A percentile compares a stretch with the other conserved stretches of the same genome.
These are phyloP conservation scores for Pyrenophora seminiperda DNA, from an alignment of 2,329 filamentous ascomycete species.

Conservation along the genomic window DNA sequence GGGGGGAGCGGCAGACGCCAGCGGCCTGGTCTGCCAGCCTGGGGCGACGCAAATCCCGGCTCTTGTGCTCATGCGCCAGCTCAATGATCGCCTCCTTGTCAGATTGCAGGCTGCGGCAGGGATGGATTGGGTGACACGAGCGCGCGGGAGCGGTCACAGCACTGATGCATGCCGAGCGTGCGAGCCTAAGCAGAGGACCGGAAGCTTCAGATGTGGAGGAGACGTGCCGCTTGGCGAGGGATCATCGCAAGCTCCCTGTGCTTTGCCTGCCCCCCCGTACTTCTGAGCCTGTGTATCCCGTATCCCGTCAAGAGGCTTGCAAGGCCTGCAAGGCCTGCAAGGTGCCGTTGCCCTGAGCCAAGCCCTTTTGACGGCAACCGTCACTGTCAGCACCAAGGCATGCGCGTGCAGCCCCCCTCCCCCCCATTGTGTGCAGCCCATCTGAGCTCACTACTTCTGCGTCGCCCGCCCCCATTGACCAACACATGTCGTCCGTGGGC, in stretches of 20 bases:
- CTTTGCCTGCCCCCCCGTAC: conserved; percentile 19
- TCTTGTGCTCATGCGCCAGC: conserved; percentile 36
- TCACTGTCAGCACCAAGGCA: conserved; percentile 14
- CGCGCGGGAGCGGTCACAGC: conserved; percentile 44
- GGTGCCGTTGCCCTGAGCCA: conserved; percentile 16
- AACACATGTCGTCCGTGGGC: too few species aligned
- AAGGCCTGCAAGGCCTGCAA: conserved; percentile 16
- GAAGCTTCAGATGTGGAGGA: conserved; percentile 43
- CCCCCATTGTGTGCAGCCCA: neutral
- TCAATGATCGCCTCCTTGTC: conserved; percentile 39
- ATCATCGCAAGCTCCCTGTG: conserved; percentile 26
- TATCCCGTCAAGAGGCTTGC: neutral
- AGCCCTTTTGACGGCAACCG: conserved; percentile 7
- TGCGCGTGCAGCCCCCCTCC: neutral
- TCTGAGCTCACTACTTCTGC: neutral
- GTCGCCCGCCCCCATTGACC: too few species aligned
- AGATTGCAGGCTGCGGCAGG: conserved; percentile 35
- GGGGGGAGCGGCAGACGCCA: conserved; percentile 27
- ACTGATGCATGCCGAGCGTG: conserved; percentile 36
- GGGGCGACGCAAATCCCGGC: conserved; percentile 31
- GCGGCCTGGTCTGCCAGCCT: conserved; percentile 39
- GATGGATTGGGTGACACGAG: conserved; percentile 39
- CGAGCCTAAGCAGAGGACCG: conserved; percentile 40
- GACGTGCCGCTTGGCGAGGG: conserved; percentile 26
- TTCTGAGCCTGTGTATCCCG: conserved; percentile 15